These are phyloP conservation scores for Zychaea mexicana DNA, from an alignment of 371 early-diverging fungal genomes.

Conservation along the genomic window DNA sequence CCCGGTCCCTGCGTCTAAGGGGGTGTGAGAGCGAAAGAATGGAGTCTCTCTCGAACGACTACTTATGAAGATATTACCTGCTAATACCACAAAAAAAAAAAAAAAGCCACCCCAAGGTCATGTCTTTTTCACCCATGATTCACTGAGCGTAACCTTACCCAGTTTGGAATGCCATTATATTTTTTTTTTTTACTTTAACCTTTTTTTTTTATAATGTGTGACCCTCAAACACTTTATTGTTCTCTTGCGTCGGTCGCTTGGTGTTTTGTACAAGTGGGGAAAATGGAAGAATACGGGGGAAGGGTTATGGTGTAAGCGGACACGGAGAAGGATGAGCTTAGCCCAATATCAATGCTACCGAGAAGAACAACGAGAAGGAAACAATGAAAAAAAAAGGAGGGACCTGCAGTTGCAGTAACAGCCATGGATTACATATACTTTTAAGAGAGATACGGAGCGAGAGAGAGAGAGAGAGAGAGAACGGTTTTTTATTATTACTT, in stretches of 20 bases:
- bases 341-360: too few species aligned
- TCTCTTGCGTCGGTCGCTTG: neutral
- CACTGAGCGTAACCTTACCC: neutral
- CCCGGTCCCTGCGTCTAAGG: neutral
- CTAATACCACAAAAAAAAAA: neutral
- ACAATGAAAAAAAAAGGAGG: neutral
- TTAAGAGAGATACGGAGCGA: too few species aligned
- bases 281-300: too few species aligned
- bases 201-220: neutral
- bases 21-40: neutral
- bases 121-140: neutral
- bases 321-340: too few species aligned
- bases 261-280: too few species aligned
- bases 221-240: neutral
- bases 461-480: neutral
- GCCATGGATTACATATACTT: too few species aligned
- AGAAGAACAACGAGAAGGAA: too few species aligned
- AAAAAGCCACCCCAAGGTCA: neutral
- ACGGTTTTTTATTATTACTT: neutral
- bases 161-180: neutral
- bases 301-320: too few species aligned
- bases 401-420: too few species aligned
- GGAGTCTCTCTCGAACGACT: neutral
- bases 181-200: neutral
- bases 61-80: too few species aligned